A percentile compares a stretch with the other conserved stretches of the same genome.
These are phyloP conservation scores for Prunus mume DNA, from an alignment of 306 rosid genomes.

Conservation along the genomic window DNA sequence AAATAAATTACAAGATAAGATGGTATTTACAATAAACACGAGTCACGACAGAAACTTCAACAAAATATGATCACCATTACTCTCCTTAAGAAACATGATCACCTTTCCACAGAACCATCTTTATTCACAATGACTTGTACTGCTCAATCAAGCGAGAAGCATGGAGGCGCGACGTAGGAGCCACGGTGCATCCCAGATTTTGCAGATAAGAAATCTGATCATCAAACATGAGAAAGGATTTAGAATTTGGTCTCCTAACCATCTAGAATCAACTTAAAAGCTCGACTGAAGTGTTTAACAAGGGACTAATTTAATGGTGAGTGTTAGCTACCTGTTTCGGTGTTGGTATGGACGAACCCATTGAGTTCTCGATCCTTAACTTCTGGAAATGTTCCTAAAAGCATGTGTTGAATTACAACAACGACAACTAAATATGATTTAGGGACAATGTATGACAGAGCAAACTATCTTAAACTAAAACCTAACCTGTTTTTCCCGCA, in stretches of 20 bases:
- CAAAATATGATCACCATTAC: neutral
- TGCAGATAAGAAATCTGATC: conserved; percentile 80
- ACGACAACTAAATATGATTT: neutral
- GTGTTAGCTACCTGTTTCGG: conserved; percentile 61
- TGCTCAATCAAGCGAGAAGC: conserved; percentile 92
- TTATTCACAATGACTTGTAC: conserved; percentile 67
- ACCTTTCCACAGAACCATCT: neutral
- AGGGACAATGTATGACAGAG: neutral
- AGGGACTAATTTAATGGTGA: neutral
- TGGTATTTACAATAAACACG: too few species aligned
- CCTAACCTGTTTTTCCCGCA: conserved; percentile 87
- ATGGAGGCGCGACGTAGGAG: conserved; percentile 83
- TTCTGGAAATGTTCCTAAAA: conserved; percentile 88
- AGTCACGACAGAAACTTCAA: neutral
- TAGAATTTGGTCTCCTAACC: neutral
- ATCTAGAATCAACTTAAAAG: neutral
- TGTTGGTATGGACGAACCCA: conserved; percentile 80
- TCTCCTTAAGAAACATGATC: neutral
- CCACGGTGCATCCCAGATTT: conserved; percentile 75
- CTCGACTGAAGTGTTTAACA: neutral
- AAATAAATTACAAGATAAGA: too few species aligned
- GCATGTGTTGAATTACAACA: neutral
- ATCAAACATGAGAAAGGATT: neutral
- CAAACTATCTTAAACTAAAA: neutral
- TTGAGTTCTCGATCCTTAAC: conserved; percentile 71